These are phyloP conservation scores for Blastocystis sp. DNA, from an alignment of 352 stramenopile genomes.

Conservation along the genomic window DNA sequence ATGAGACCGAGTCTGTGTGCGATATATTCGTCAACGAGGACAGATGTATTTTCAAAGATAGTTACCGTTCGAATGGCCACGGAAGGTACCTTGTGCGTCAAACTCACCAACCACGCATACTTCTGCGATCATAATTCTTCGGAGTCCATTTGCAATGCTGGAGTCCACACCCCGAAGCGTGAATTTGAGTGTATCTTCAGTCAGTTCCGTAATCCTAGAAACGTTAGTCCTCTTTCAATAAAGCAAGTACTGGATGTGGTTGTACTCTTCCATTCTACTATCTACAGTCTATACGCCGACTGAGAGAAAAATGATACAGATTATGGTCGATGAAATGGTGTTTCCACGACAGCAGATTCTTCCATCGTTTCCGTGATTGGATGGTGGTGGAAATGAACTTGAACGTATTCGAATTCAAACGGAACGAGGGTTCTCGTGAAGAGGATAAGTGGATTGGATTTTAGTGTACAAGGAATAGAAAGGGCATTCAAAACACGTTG, in stretches of 20 bases:
- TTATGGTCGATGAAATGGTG: too few species aligned
- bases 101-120: neutral
- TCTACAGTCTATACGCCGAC: neutral
- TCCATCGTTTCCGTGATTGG: too few species aligned
- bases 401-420: too few species aligned
- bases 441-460: too few species aligned
- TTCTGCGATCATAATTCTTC: conserved; percentile 55
- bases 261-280: conserved; percentile 19
- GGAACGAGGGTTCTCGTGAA: too few species aligned
- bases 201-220: conserved; percentile 51
- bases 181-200: conserved; percentile 45
- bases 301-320: neutral
- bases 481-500: too few species aligned
- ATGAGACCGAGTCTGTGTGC: conserved; percentile 49
- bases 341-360: too few species aligned
- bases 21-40: conserved; percentile 52
- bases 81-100: conserved; percentile 6
- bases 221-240: neutral
- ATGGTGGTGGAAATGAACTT: too few species aligned
- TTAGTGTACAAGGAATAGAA: too few species aligned
- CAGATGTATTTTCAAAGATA: conserved; percentile 49
- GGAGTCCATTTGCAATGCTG: conserved; percentile 40
- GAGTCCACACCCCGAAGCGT: conserved; percentile 32
- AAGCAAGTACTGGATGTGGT: conserved; percentile 38
- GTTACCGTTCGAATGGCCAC: conserved; percentile 49